These are phyloP conservation scores for Aspergillus sojae DNA, from an alignment of 2,329 filamentous ascomycete species.

Conservation along the genomic window DNA sequence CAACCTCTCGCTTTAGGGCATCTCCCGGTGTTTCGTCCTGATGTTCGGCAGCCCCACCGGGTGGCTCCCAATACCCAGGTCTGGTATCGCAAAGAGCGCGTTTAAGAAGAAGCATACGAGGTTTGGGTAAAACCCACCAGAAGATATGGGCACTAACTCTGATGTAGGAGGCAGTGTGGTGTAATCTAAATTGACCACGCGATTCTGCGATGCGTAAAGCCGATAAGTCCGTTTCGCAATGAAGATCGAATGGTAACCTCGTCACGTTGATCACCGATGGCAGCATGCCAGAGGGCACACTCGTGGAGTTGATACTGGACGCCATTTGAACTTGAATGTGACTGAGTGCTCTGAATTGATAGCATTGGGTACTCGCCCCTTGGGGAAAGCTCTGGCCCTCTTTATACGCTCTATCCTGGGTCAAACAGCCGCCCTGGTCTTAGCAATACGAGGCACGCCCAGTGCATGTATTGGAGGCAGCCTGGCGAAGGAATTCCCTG, in stretches of 20 bases:
- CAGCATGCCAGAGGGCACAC: too few relatives aligned
- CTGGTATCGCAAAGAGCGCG: conserved; percentile 1
- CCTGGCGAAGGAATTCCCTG: too few relatives aligned
- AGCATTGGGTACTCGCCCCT: too few relatives aligned
- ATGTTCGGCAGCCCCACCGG: neutral
- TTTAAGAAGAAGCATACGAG: conserved; percentile 3
- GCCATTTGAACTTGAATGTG: too few relatives aligned
- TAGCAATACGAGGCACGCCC: too few relatives aligned
- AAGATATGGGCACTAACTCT: neutral
- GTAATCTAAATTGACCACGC: neutral
- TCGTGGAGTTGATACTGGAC: too few relatives aligned
- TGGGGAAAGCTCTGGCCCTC: too few relatives aligned
- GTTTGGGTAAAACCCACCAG: neutral
- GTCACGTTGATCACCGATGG: neutral
- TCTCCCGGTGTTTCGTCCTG: conserved; percentile 2
- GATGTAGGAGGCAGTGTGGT: neutral
- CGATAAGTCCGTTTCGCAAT: neutral
- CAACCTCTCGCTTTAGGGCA: neutral
- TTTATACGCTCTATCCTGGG: too few relatives aligned
- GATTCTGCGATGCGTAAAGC: neutral
- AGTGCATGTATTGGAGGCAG: too few relatives aligned
- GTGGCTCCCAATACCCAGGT: conserved; percentile 1
- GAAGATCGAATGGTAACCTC: neutral
- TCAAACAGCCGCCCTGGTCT: too few relatives aligned
- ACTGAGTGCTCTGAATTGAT: too few relatives aligned